Base-by-base conservation (phyloP, 768 basidiomycete genomes). In the Suillus sp. region DNA sequence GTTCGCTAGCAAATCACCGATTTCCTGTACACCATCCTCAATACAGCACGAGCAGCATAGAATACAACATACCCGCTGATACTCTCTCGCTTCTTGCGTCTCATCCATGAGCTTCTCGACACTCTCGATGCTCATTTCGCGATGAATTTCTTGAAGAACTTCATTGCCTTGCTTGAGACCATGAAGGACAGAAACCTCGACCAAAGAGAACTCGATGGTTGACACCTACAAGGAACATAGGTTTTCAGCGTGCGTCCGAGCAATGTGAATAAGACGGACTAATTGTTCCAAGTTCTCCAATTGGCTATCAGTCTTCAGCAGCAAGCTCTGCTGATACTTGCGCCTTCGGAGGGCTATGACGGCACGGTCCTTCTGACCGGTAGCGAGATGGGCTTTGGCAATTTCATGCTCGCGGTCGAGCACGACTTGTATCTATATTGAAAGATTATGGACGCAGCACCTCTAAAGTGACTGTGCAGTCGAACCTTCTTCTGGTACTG, bases 51-150 rank as follows among this genome's bases (percentile, higher is more conserved):
- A 27, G 20, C n/a, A 2, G 34, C 16, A 54, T 43, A 14, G 10
- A 47, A 7, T 16, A 40, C 18, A 14, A 74, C 84, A 45, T 65
- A 95, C 96, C 72, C 83, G 80, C 72, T 99, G 95, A 74, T 98
- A 98, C 65, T 89, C 95, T 67, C 91, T 84, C 14, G 95, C 97
- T 71, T 99, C 96, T 4, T 86, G 85, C 0, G 96, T 97, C 77
- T 97, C 93, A 67, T 91, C 93, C 80, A 99, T 83, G 59, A 99
- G 79, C 72, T 86, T 92, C 83, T 99, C 96, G n/a, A 98, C 96
- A 64, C 81, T 88, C 74, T 97, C 95, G 10, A 95, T 69, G 68
- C 88, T 93, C 86, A 99, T 88, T 75, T 99, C 95, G 69, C 89
- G 89, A 75, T 99, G 95, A 18, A 99, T 91, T 76, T 97, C 88